phyloP scores from a whole-genome alignment of 805 yeast genomes.

The Danielia oregonensis region DNA sequence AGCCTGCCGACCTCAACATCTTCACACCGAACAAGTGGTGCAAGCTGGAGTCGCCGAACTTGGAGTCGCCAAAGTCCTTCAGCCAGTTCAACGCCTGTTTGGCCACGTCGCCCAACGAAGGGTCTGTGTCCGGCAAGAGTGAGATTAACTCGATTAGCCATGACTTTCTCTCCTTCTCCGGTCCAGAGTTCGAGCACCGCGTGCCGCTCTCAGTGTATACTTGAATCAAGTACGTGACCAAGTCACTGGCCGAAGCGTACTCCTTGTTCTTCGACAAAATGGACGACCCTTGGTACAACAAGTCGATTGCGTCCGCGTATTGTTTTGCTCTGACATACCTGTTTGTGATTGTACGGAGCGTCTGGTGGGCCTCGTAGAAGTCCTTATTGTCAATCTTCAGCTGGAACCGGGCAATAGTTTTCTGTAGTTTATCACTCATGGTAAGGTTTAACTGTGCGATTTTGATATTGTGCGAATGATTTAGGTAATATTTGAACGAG shows the following conservation, averaged over 20 bases:
- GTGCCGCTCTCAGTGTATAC: slow-evolving; percentile 54
- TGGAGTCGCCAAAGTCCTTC: slow-evolving; percentile 31
- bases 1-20: slow-evolving; percentile 40
- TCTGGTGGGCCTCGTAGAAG: slow-evolving; percentile 94
- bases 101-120: slow-evolving; percentile 58
- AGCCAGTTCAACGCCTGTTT: slow-evolving; percentile 71
- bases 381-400: slow-evolving; percentile 68
- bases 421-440: slow-evolving; percentile 43
- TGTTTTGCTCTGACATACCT: slow-evolving; percentile 70
- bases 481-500: too few relatives aligned
- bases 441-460: too few relatives aligned
- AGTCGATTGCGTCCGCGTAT: slow-evolving; percentile 66
- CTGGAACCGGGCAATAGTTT: slow-evolving; percentile 63
- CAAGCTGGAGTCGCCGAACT: slow-evolving; percentile 71
- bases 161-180: slow-evolving; percentile 38
- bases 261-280: slow-evolving; percentile 66
- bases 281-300: slow-evolving; percentile 68
- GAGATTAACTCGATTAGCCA: slow-evolving; percentile 46
- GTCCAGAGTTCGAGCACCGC: slow-evolving; percentile 20
- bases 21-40: slow-evolving; percentile 73
- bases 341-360: slow-evolving; percentile 83
- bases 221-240: slow-evolving; percentile 68
- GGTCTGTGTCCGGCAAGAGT: slow-evolving; percentile 40
- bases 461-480: too few relatives aligned
- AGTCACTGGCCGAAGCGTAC: slow-evolving; percentile 78